Evolutionary conservation across 2,329 filamentous ascomycete genomes (phyloP).

Genomic region (Talaromyces sp.): DNA sequence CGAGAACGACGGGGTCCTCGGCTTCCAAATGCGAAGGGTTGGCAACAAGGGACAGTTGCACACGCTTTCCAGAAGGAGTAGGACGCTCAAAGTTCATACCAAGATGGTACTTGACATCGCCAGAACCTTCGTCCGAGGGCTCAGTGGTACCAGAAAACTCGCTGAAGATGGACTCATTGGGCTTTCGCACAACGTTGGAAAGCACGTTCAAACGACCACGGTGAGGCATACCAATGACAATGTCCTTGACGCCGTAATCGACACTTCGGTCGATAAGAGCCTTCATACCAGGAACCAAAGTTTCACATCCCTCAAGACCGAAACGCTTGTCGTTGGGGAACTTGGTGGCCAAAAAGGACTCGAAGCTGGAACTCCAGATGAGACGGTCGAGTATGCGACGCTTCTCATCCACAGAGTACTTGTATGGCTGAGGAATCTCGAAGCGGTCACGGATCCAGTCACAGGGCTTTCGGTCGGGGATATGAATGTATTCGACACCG

Average conservation of each 20-base stretch:
- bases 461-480: conserved; percentile 93
- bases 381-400: conserved; percentile 92
- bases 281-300: conserved; percentile 98
- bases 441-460: conserved; percentile 96
- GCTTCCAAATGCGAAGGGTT: conserved; percentile 98
- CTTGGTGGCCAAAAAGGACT: conserved; percentile 90
- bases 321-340: conserved; percentile 99
- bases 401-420: conserved; percentile 98
- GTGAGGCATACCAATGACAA: conserved; percentile 99
- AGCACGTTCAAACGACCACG: conserved; percentile 97
- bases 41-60: conserved; percentile 96
- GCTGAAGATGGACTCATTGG: conserved; percentile 99
- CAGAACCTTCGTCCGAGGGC: conserved; percentile 90
- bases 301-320: conserved; percentile 94
- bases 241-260: conserved; percentile 97
- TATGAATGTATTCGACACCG: conserved; percentile 97
- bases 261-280: conserved; percentile 96
- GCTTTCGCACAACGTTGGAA: conserved; percentile 97
- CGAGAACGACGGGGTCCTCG: conserved; percentile 94
- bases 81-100: conserved; percentile 99
- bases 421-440: conserved; percentile 90
- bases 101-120: conserved; percentile 98
- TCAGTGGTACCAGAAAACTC: conserved; percentile 88
- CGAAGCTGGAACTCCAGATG: conserved; percentile 98
- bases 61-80: conserved; percentile 95